These are phyloP conservation scores for Dictyostelium firmibasis DNA, from an alignment of 78 protist species.

Conservation along the genomic window DNA sequence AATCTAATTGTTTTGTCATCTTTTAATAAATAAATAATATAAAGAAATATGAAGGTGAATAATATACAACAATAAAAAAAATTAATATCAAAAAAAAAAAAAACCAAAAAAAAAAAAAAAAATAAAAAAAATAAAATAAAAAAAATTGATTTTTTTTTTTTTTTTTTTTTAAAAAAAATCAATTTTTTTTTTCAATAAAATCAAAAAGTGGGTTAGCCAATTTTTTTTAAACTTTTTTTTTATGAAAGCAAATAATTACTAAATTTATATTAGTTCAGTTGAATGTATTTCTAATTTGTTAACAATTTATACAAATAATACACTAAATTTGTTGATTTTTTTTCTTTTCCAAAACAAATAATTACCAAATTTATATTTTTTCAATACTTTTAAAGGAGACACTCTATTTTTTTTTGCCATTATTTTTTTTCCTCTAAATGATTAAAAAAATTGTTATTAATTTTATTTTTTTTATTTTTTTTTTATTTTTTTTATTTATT, in stretches of 20 bases:
- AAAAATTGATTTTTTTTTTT: not conserved
- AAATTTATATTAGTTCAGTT: too few relatives aligned
- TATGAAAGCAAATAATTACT: not conserved
- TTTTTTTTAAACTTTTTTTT: not conserved
- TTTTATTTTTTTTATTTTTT: not conserved
- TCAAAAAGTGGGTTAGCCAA: not conserved
- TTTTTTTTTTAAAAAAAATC: too few relatives aligned
- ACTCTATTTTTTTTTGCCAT: too few relatives aligned
- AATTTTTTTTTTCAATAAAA: too few relatives aligned
- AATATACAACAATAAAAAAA: not conserved
- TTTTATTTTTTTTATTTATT: too few relatives aligned
- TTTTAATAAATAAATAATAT: not conserved
- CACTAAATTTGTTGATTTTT: too few relatives aligned
- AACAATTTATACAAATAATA: too few relatives aligned
- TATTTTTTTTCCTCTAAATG: too few relatives aligned
- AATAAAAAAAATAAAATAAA: not conserved
- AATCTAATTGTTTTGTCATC: conserved; percentile 87
- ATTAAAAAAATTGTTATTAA: not conserved
- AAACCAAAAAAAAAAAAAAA: not conserved
- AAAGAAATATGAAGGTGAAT: not conserved
- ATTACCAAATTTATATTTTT: too few relatives aligned
- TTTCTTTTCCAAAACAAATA: too few relatives aligned
- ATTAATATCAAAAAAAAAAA: conserved; percentile 16
- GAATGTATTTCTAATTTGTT: too few relatives aligned
- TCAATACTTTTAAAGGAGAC: too few relatives aligned